Conservation (phyloP, 2,329 filamentous ascomycete species). For the Zasmidium cellare region DNA sequence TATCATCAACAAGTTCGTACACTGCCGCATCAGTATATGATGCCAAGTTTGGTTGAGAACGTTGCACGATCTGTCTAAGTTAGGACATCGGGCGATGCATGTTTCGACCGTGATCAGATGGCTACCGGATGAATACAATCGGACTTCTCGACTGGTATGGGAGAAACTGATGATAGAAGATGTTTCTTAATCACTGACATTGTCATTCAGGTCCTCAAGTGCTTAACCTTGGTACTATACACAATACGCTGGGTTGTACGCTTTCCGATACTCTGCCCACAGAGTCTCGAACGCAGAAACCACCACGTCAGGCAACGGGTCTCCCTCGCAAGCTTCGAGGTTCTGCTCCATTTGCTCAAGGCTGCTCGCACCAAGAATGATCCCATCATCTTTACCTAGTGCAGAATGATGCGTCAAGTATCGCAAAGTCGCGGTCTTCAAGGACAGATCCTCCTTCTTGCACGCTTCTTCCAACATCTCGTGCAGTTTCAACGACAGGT, state of each 20-base stretch:
- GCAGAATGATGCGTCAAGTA: conserved; percentile 49
- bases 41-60: no score
- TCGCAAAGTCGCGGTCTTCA: conserved; percentile 46
- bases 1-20: no score
- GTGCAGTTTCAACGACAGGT: conserved; percentile 45
- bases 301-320: conserved; percentile 26
- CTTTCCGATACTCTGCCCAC: conserved; percentile 20
- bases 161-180: no score
- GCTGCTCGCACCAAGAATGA: conserved; percentile 42
- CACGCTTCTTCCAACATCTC: conserved; percentile 38
- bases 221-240: conserved; percentile 8
- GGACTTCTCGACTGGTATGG: no score
- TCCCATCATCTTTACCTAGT: conserved; percentile 37
- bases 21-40: no score
- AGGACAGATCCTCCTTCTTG: conserved; percentile 40
- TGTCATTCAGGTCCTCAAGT: neutral
- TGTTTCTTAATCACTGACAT: neutral
- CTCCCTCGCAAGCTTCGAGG: conserved; percentile 28
- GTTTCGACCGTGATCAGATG: no score
- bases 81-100: no score
- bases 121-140: no score
- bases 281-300: conserved; percentile 24
- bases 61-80: no score
- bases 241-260: conserved; percentile 18
- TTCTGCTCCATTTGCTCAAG: conserved; percentile 35